Percentiles rank a stretch among this genome's conserved stretches.
Conservation (phyloP, 1,139 yeast genomes). For the Taphrina betulina region DNA sequence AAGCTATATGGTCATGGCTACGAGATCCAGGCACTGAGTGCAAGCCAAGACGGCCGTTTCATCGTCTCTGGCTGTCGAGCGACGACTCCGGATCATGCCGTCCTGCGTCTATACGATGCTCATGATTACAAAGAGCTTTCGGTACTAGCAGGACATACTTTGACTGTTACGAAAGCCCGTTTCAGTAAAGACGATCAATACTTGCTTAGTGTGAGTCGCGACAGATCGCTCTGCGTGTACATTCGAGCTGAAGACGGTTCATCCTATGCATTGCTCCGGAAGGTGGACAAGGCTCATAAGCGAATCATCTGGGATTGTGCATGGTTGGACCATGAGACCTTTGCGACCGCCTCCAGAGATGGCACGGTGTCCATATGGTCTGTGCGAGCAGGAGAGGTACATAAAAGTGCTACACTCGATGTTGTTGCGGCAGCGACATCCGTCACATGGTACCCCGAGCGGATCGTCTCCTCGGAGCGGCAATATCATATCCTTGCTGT, state of each 20-base stretch:
- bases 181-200: slow-evolving; percentile 71
- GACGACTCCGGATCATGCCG: slow-evolving; percentile 80
- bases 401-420: slow-evolving; percentile 40
- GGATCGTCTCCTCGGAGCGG: slow-evolving; percentile 34
- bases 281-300: slow-evolving; percentile 69
- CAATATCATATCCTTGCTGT: slow-evolving; percentile 53
- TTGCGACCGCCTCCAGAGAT: slow-evolving; percentile 88
- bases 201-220: slow-evolving; percentile 82
- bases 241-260: slow-evolving; percentile 49
- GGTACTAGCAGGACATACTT: slow-evolving; percentile 59
- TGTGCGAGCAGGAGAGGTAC: slow-evolving; percentile 40
- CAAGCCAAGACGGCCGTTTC: slow-evolving; percentile 61
- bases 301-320: slow-evolving; percentile 95
- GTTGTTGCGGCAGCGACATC: slow-evolving; percentile 77
- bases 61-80: slow-evolving; percentile 93
- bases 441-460: slow-evolving; percentile 41
- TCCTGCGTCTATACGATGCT: slow-evolving; percentile 69
- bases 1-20: slow-evolving; percentile 97
- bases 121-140: slow-evolving; percentile 61
- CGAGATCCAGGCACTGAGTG: slow-evolving; percentile 79
- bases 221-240: slow-evolving; percentile 84
- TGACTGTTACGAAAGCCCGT: slow-evolving; percentile 79
- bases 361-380: slow-evolving; percentile 74
- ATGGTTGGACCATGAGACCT: slow-evolving; percentile 63
- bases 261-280: slow-evolving; percentile 44